phyloP scores from a whole-genome alignment of 441 rosid species.

The Flueggea neowawraea region DNA sequence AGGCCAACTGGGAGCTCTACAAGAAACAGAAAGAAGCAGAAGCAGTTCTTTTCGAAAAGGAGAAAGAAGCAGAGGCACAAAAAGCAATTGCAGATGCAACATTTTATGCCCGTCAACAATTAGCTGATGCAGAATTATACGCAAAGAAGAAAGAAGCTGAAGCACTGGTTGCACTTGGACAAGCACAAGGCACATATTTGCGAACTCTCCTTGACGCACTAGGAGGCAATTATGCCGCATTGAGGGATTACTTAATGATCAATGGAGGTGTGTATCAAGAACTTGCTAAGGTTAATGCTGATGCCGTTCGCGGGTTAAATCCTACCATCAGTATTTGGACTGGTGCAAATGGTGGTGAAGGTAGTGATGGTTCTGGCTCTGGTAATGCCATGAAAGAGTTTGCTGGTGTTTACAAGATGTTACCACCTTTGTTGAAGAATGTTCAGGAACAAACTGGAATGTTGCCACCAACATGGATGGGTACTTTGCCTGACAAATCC shows the following conservation, averaged over 20 bases:
- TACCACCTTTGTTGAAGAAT: conserved; percentile 64
- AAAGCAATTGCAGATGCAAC: conserved; percentile 53
- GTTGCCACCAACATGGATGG: conserved; percentile 63
- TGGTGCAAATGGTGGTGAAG: conserved; percentile 22
- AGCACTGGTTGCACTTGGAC: conserved; percentile 42
- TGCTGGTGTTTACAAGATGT: conserved; percentile 54
- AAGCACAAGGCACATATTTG: conserved; percentile 58
- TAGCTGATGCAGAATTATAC: conserved; percentile 37
- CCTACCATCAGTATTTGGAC: conserved; percentile 75
- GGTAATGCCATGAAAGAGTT: conserved; percentile 39
- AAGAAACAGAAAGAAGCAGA: conserved; percentile 67
- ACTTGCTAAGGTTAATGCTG: conserved; percentile 52
- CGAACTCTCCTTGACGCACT: conserved; percentile 45
- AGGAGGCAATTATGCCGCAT: conserved; percentile 45
- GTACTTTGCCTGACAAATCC: conserved; percentile 19
- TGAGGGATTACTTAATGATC: conserved; percentile 61
- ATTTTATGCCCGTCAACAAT: conserved; percentile 36
- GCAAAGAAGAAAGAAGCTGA: conserved; percentile 64
- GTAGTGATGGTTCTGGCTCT: not conserved
- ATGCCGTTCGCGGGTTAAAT: conserved; percentile 51
- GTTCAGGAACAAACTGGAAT: conserved; percentile 70
- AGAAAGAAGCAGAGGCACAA: conserved; percentile 58
- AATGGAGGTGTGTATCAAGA: conserved; percentile 43
- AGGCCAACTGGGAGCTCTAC: conserved; percentile 70
- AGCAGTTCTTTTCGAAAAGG: conserved; percentile 45